These are phyloP conservation scores for Aspergillus sp. DNA, from an alignment of 2,329 filamentous ascomycete species.

Conservation along the genomic window DNA sequence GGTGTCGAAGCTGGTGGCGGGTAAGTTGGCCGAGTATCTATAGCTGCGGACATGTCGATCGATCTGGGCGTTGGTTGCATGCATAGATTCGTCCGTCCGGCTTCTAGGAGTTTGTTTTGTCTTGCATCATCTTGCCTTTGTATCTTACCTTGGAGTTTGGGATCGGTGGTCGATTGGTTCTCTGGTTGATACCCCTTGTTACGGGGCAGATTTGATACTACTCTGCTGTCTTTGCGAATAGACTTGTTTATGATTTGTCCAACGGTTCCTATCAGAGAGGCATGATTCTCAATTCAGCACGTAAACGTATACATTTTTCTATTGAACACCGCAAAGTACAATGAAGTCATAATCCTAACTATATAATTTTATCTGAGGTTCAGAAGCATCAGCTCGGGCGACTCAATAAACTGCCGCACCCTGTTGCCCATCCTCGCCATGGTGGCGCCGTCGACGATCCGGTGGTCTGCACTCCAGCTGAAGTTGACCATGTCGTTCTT, in stretches of 20 bases:
- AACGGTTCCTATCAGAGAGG: too few relatives aligned
- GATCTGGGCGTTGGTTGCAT: too few relatives aligned
- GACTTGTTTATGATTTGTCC: too few relatives aligned
- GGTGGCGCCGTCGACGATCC: constrained; percentile 88
- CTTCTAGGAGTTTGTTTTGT: too few relatives aligned
- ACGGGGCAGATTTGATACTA: neutral
- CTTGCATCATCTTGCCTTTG: neutral
- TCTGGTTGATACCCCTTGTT: neutral
- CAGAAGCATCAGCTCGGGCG: constrained; percentile 78
- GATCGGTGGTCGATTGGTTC: neutral
- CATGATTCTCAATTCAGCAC: too few relatives aligned
- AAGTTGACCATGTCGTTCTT: constrained; percentile 77
- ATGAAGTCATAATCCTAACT: neutral
- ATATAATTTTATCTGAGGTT: constrained; percentile 52
- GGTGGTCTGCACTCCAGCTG: constrained; percentile 93
- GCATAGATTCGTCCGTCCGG: too few relatives aligned
- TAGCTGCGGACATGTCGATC: too few relatives aligned
- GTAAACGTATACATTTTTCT: too few relatives aligned
- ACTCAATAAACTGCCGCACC: constrained; percentile 68
- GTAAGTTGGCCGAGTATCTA: constrained; percentile 42
- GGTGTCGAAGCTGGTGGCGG: constrained; percentile 49
- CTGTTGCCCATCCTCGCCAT: constrained; percentile 83
- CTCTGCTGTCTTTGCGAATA: neutral
- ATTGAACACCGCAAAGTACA: too few relatives aligned
- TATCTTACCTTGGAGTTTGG: neutral